phyloP scores from a whole-genome alignment of 2,329 filamentous ascomycete genomes.

The Neofusicoccum sp. region DNA sequence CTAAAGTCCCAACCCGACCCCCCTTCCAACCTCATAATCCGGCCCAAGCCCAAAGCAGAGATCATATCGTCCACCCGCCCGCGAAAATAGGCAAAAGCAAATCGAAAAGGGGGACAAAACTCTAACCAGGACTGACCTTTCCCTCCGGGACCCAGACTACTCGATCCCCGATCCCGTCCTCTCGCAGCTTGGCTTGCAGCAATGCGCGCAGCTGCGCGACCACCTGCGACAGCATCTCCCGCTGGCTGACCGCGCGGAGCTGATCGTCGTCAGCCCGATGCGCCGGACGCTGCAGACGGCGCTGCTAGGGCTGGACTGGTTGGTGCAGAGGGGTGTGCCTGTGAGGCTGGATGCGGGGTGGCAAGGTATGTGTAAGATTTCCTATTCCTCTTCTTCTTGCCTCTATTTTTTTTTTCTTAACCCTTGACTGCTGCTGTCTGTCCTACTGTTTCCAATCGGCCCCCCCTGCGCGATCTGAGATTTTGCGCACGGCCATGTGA shows the following conservation, averaged over 20 bases:
- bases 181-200: conserved; percentile 41
- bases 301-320: conserved; percentile 56
- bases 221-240: conserved; percentile 34
- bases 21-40: not conserved
- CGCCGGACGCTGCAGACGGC: conserved; percentile 65
- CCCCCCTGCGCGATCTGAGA: not conserved
- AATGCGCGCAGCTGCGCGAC: conserved; percentile 41
- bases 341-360: conserved; percentile 61
- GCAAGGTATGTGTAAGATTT: conserved; percentile 53
- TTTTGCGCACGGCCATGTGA: not conserved
- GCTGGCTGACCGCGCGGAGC: conserved; percentile 46
- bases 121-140: not conserved
- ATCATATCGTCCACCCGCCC: conserved; percentile 2
- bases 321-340: conserved; percentile 54
- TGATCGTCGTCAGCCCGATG: conserved; percentile 65
- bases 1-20: not conserved
- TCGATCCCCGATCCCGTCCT: conserved; percentile 43
- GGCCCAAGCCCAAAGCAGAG: not conserved
- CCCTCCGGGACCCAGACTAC: conserved; percentile 30
- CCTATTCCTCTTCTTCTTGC: not conserved
- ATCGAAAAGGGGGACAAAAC: not conserved
- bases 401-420: not conserved
- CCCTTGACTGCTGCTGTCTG: not conserved
- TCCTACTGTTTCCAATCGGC: not conserved
- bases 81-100: not conserved